These are phyloP conservation scores for Eutrema japonicum DNA, from an alignment of 345 rosid genomes.

Conservation along the genomic window DNA sequence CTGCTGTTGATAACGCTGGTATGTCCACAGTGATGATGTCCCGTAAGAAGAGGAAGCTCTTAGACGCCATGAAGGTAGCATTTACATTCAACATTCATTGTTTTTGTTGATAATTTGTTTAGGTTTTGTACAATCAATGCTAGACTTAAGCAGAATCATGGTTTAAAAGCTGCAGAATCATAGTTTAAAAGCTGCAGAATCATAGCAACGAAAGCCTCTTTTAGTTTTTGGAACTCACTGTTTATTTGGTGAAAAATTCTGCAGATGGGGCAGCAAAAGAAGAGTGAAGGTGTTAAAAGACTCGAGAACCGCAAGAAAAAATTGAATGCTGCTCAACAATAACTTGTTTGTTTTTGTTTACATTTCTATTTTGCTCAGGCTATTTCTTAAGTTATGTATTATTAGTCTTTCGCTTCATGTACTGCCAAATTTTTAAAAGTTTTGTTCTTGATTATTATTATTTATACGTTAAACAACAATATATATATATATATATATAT, in stretches of 20 bases:
- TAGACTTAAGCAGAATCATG: neutral
- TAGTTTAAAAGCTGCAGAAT: neutral
- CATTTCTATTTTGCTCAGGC: neutral
- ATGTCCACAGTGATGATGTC: slow-evolving; percentile 57
- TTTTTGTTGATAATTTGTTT: neutral
- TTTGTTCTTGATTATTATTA: slow-evolving; percentile 3
- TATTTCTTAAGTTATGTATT: neutral
- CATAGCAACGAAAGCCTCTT: neutral
- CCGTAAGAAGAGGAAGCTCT: slow-evolving; percentile 67
- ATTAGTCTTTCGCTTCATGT: slow-evolving; percentile 9
- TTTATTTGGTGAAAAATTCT: slow-evolving; percentile 18
- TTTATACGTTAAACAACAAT: neutral
- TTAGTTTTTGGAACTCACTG: neutral
- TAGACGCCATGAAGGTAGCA: slow-evolving; percentile 68
- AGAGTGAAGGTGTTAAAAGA: slow-evolving; percentile 28
- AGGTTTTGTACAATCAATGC: neutral
- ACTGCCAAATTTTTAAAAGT: slow-evolving; percentile 1
- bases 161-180: neutral
- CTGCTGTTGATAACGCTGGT: slow-evolving; percentile 48
- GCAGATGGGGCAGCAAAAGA: slow-evolving; percentile 28
- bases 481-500: neutral
- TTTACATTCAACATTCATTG: neutral
- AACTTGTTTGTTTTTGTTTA: slow-evolving; percentile 4
- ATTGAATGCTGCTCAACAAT: slow-evolving; percentile 19
- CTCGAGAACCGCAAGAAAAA: slow-evolving; percentile 36